Base-by-base conservation (phyloP, 352 stramenopile species). In the Globisporangium emineosum region DNA sequence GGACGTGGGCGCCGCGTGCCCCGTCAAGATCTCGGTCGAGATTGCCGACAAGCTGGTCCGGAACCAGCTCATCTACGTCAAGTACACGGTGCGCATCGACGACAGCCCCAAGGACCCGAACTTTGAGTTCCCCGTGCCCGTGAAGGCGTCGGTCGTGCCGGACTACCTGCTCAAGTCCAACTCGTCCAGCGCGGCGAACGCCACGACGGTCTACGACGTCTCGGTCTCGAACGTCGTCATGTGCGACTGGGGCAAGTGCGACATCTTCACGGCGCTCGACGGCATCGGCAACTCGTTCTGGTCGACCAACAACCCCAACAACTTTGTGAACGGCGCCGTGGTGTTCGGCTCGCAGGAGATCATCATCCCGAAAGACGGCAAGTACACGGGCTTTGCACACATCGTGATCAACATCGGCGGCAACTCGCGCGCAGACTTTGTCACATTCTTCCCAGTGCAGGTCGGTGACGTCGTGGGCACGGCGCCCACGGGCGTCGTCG, bases 381-480 rank as follows among this genome's bases (percentile, higher is more conserved):
- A 90, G 67, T 93, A 91, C 74, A 86, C 84, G 50, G 84, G 84
- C 63, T 90, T 86, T 53, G 84, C 77, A 40, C 82, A 90, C 63
- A 62, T 91, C 35, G 78, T 87, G 35, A 63, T 91, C 47, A 89
- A 83, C 66, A 76, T 91, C 17, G 77, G 68, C 1, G 82, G 73
- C 54, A 83, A 90, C 58, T 83, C 77, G 55, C 79, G 84, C 12
- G 78, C 79, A 40, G 82, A 93, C 64, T 93, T 91, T 35, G 76
- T 89, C 3, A 90, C 82, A 12, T 93, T 88, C 62, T 93, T 93
- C 66, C 81, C 83, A 6, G 79, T 90, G 27, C 84, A 91, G 51
- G 77, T 93, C 43, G 82, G 84, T 23, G 79, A 86, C 3, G 70
- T 83, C 23, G 77, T 81, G 50, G 82, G 82, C 35, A 83, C 74